Evolutionary conservation across 2,329 filamentous ascomycete species (phyloP), one percentile per base, ranked within the genome.

Genomic region (Trichoderma breve): DNA sequence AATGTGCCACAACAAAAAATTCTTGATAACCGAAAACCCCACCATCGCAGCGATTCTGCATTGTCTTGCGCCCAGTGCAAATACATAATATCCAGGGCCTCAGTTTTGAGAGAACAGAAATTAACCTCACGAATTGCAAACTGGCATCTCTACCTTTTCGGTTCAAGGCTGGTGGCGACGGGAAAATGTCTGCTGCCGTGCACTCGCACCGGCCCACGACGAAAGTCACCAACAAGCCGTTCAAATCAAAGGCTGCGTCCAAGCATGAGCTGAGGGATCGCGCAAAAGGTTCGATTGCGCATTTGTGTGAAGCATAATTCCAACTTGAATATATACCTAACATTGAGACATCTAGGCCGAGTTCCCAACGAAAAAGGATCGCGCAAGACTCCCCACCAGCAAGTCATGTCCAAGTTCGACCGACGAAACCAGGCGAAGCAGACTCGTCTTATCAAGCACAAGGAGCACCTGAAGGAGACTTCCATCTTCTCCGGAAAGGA

Each of bases 381-480:
- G 77, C 90, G 95, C 79, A 97, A 93, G 82, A 97, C 95, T 18
- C 93, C 93, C 70, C 94, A 97, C 81, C 96, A 99, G 81, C 94
- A 97, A 84, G 90, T 98, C 83, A 95, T 98, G 93, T 97, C 94
- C 72, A 99, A 98, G 83, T 89, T 99, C 81, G 94, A 97, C 82
- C 92, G 96, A 73, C 91, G 94, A 77, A 98, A 99, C 82, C 94
- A 97, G 85, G 93, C 94, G 76, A 95, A 95, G 82, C 96, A 99
- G 85, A 91, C 92, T 81, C 93, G 95, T 78, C 85, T 92, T 74
- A 86, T 90, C 76, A 98, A 98, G 83, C 90, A 94, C 79, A 91
- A 91, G 79, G 94, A 96, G 77, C 92, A 96, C 79, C 87, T 92
- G 62, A 92, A 92, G 76, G 92, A 94, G 67, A 90, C 89, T 0